phyloP scores from a whole-genome alignment of 306 rosid species.

The Glycyrrhiza uralensis region DNA sequence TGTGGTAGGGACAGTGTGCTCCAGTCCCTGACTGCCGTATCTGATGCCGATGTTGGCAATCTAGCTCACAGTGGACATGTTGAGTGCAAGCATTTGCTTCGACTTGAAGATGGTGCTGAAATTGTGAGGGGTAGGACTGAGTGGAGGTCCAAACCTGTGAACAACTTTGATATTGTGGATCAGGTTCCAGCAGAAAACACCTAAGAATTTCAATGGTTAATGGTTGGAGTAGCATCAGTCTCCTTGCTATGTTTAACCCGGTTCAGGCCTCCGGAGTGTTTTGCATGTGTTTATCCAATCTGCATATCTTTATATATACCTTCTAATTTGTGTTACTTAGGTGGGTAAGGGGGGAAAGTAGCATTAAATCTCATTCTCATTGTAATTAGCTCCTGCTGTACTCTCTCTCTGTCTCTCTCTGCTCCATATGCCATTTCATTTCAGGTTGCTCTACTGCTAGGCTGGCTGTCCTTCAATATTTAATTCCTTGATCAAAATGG shows the following conservation, averaged over 20 bases:
- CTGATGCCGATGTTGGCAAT: constrained; percentile 50
- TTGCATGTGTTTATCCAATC: constrained; percentile 59
- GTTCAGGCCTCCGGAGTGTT: constrained; percentile 35
- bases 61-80: constrained; percentile 50
- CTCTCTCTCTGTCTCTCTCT: background rate
- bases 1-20: constrained; percentile 96
- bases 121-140: constrained; percentile 88
- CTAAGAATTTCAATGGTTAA: constrained; percentile 28
- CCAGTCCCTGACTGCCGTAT: constrained; percentile 70
- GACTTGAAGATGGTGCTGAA: constrained; percentile 80
- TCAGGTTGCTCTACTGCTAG: constrained; percentile 37
- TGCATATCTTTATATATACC: constrained; percentile 34
- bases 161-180: constrained; percentile 44
- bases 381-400: constrained; percentile 61
- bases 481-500: constrained; percentile 37
- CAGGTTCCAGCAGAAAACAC: constrained; percentile 58
- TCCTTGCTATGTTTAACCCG: constrained; percentile 25
- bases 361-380: constrained; percentile 44
- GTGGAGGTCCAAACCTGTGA: constrained; percentile 78
- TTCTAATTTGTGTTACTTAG: constrained; percentile 38
- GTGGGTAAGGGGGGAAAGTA: constrained; percentile 32
- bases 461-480: constrained; percentile 42
- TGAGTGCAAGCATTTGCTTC: constrained; percentile 94
- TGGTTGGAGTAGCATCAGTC: constrained; percentile 35
- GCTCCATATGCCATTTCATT: constrained; percentile 32